Evolutionary conservation across 768 basidiomycete species (phyloP).

Genomic region (Chlorophyllum brunneum): DNA sequence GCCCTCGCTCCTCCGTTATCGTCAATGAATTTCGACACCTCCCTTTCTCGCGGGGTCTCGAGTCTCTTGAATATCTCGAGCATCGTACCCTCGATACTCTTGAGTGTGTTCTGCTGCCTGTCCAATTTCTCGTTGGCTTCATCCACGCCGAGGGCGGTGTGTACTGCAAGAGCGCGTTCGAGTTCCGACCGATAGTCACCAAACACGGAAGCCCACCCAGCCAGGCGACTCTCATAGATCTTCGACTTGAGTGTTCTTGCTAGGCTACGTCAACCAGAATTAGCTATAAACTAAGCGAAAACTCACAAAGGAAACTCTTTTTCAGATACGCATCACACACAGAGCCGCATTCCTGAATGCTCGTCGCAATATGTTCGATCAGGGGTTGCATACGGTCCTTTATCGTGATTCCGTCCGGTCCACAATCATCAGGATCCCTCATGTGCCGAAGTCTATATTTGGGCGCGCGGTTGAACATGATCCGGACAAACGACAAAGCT

Average conservation of each 20-base stretch:
- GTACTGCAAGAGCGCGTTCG: conserved; percentile 25
- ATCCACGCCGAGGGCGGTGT: conserved; percentile 29
- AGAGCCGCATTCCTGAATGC: conserved; percentile 40
- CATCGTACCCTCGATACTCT: conserved; percentile 21
- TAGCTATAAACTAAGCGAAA: background rate
- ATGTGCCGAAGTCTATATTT: conserved; percentile 30
- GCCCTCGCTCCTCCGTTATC: conserved; percentile 28
- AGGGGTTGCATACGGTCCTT: conserved; percentile 27
- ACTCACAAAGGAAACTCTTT: conserved; percentile 36
- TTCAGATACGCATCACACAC: conserved; percentile 44
- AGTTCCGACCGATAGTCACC: conserved; percentile 26
- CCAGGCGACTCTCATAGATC: conserved; percentile 31
- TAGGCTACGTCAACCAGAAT: background rate
- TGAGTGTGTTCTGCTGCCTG: conserved; percentile 16
- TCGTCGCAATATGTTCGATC: conserved; percentile 28
- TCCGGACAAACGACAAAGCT: no score
- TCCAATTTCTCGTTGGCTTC: conserved; percentile 25
- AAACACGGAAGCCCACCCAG: conserved; percentile 26
- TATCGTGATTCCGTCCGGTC: conserved; percentile 28
- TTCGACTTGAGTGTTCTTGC: conserved; percentile 26
- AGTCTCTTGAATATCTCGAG: conserved; percentile 28
- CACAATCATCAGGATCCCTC: conserved; percentile 20
- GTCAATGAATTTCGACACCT: conserved; percentile 27
- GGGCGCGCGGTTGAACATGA: no score
- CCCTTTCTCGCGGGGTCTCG: conserved; percentile 30